Evolutionary conservation across 768 basidiomycete genomes (phyloP), one percentile per base, ranked within the genome.

Genomic region (Sistotremastrum suecicum): DNA sequence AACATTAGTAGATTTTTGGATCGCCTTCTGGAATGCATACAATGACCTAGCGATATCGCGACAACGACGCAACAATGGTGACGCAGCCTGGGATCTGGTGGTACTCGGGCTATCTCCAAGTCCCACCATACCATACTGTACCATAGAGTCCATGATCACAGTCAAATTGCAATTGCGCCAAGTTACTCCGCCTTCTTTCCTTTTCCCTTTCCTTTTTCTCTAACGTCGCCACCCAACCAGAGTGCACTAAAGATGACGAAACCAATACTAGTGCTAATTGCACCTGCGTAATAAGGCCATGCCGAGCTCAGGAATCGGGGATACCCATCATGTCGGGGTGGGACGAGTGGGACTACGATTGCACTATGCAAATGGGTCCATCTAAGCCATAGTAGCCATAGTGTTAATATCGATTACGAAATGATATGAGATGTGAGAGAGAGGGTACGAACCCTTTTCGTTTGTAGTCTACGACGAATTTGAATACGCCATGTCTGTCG

Each of bases 401-500:
- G 46, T 11, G 35, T 29, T 11, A 11, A 11, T n/a, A n/a, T 47
- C 10, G 45, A n/a, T 48, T 3, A n/a, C 12, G 10, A 46, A 38
- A 12, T 28, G 9, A 20, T 20, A 20, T 20, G 20, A 20, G 20
- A 20, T 20, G 20, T 46, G 9, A 31, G 47, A 12, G 8, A 30
- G 9, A 30, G 11, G 39, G 8, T 2, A 58, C 80, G 58, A 52
- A 89, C 80, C 92, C 92, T 60, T 80, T 80, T 51, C 95, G 80
- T 59, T 85, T 87, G 67, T 89, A 78, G 62, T 92, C 76, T 39
- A 95, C 64, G n/a, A 89, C 70, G 58, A 98, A 92, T 59, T 97
- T 98, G 75, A 94, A 99, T 10, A 99, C 95, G 28, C 95, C 95
- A 58, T 99, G 95, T 44, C 92, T 72, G 63, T 98, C 94, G 5